Conservation (phyloP, 495 filamentous ascomycete species). For the Wilcoxina mikolae region DNA sequence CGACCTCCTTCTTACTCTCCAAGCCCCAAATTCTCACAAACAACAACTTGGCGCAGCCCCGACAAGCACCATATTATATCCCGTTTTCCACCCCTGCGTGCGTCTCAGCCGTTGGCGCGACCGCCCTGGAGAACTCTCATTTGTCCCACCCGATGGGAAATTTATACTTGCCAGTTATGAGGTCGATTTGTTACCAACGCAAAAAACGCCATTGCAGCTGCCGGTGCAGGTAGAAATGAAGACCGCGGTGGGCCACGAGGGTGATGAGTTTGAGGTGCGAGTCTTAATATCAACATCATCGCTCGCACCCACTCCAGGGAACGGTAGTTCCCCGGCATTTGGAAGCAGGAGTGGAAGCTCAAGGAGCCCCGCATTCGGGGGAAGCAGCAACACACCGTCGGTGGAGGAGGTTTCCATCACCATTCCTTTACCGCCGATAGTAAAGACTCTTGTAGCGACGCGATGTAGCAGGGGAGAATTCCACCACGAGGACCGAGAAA, state of each 20-base stretch:
- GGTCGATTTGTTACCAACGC: conserved; percentile 64
- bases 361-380: conserved; percentile 48
- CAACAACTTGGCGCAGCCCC: conserved; percentile 43
- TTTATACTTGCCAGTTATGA: conserved; percentile 92
- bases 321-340: conserved; percentile 13
- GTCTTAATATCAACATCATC: conserved; percentile 53
- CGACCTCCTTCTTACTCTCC: conserved; percentile 65
- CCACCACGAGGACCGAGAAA: conserved; percentile 47
- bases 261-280: conserved; percentile 79
- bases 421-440: conserved; percentile 62
- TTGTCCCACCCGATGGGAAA: conserved; percentile 88
- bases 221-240: conserved; percentile 70
- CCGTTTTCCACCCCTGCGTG: conserved; percentile 94
- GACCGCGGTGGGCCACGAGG: conserved; percentile 55
- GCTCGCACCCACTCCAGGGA: conserved; percentile 24
- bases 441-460: conserved; percentile 78
- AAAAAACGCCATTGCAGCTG: conserved; percentile 50
- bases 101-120: conserved; percentile 73
- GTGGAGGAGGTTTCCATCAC: conserved; percentile 71
- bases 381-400: conserved; percentile 43
- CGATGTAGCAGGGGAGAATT: conserved; percentile 76
- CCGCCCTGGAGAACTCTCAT: conserved; percentile 75
- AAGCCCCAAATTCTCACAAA: conserved; percentile 28
- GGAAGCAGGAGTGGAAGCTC: conserved; percentile 32
- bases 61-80: conserved; percentile 56